These are phyloP conservation scores for Leucogyrophana mollusca DNA, from an alignment of 768 basidiomycete genomes.

Conservation along the genomic window DNA sequence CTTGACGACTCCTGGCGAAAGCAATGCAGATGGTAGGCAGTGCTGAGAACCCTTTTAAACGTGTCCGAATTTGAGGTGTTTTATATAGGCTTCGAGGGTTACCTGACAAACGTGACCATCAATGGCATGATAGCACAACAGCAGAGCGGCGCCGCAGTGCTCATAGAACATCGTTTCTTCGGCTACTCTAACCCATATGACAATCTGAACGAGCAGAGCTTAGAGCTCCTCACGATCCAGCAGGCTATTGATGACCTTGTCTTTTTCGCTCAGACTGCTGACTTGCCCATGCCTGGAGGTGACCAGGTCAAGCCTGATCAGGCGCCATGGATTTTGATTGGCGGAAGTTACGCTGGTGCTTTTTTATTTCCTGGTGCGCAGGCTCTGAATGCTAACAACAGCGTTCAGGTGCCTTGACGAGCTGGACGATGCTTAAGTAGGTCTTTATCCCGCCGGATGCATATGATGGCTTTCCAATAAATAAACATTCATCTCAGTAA, in stretches of 20 bases:
- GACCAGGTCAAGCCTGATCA: no score
- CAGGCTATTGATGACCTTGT: constrained; percentile 18
- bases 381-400: background rate
- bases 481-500: constrained; percentile 19
- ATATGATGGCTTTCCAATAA: background rate
- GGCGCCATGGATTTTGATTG: constrained; percentile 31
- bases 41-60: background rate
- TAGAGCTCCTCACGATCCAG: constrained; percentile 16
- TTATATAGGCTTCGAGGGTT: constrained; percentile 25
- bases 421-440: constrained; percentile 33
- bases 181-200: constrained; percentile 19
- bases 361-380: no score
- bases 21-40: constrained; percentile 29
- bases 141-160: constrained; percentile 26
- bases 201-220: constrained; percentile 12
- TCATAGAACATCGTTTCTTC: constrained; percentile 21
- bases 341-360: background rate
- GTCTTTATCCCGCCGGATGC: no score
- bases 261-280: constrained; percentile 27
- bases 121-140: constrained; percentile 32
- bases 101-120: constrained; percentile 35
- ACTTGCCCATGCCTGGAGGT: constrained; percentile 37
- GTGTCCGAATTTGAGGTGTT: background rate
- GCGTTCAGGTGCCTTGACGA: constrained; percentile 27
- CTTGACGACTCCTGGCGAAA: constrained; percentile 35